Evolutionary conservation across 768 basidiomycete species (phyloP), one percentile per base, ranked within the genome.

Genomic region (Pleurotus eryngii): DNA sequence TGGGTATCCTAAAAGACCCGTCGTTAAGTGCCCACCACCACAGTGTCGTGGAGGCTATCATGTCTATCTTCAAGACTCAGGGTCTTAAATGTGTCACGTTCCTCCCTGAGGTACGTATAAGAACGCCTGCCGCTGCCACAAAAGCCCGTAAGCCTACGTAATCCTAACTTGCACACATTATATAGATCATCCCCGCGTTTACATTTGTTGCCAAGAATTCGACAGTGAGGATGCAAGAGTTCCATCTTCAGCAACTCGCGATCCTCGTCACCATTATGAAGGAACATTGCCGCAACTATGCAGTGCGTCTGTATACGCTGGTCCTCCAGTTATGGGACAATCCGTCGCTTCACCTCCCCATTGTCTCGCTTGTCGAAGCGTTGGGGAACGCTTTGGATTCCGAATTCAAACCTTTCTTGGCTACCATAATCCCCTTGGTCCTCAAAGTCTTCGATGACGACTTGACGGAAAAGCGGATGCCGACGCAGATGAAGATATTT

Each of bases 41-140:
- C 65, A 90, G 87, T 24, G 96, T 95, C 47, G 95, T 98, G 57
- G 95, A 98, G 68, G 95, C 95, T 1, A 90, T 99, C 64, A 98
- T 98, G 93, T 89, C 93, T 47, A 98, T 99, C 59, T 99, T 98
- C 82, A 95, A 95, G 71, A 97, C 95, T 0, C 95, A 98, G 66
- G 95, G 96, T 15, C 74, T 98, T 67, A 95, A 95, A 78, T 97
- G 94, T 70, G 95, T 96, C 17, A 84, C 91, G 1, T 98, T 98
- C 73, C 74, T 99, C 22, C 92, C 96, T 42, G 94, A 96, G 79
- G 93, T 94, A 67, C 50, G 70, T 60, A 11, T 35, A 35, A 35
- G 30, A 9, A 30, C 48, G 56, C 37, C 7, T 39, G 26, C 47
- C 17, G 67, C 47, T 57, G 45, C 11, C 30, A 3, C 30, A 35